Evolutionary conservation across 352 stramenopile species (phyloP).

Genomic region (Paralagenidium karlingii): DNA sequence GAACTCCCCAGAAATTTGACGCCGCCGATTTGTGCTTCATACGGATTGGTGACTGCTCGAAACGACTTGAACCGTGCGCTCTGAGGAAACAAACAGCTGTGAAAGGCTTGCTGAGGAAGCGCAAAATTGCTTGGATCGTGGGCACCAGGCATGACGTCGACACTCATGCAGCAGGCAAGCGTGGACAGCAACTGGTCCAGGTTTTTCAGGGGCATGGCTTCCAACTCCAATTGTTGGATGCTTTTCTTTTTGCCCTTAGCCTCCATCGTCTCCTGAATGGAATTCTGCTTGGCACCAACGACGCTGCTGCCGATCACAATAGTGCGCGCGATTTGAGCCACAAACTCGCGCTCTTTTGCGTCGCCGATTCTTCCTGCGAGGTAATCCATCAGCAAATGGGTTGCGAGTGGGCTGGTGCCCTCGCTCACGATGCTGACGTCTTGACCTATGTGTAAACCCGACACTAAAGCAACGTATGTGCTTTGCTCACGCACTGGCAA

Average conservation of each 20-base stretch:
- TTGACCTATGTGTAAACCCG: constrained; percentile 28
- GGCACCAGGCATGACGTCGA: constrained; percentile 86
- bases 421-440: too few relatives aligned
- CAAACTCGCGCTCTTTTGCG: constrained; percentile 36
- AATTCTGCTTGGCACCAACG: not conserved
- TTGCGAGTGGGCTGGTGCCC: constrained; percentile 24
- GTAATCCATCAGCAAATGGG: constrained; percentile 68
- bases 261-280: not conserved
- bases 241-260: constrained; percentile 30
- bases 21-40: constrained; percentile 56
- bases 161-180: constrained; percentile 65
- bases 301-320: constrained; percentile 32
- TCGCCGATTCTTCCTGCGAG: constrained; percentile 45
- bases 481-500: constrained; percentile 31
- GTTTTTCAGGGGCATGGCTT: constrained; percentile 45
- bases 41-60: constrained; percentile 89
- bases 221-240: constrained; percentile 18
- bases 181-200: constrained; percentile 61
- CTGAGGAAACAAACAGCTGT: constrained; percentile 87
- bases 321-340: constrained; percentile 59
- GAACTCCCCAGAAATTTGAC: constrained; percentile 75
- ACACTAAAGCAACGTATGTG: constrained; percentile 58
- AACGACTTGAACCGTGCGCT: constrained; percentile 67
- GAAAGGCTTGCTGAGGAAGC: constrained; percentile 91
- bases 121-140: constrained; percentile 82